A percentile compares a stretch with the other conserved stretches of the same genome.
Evolutionary conservation across 2,329 filamentous ascomycete genomes (phyloP).

Genomic region (Cercospora berteroae): DNA sequence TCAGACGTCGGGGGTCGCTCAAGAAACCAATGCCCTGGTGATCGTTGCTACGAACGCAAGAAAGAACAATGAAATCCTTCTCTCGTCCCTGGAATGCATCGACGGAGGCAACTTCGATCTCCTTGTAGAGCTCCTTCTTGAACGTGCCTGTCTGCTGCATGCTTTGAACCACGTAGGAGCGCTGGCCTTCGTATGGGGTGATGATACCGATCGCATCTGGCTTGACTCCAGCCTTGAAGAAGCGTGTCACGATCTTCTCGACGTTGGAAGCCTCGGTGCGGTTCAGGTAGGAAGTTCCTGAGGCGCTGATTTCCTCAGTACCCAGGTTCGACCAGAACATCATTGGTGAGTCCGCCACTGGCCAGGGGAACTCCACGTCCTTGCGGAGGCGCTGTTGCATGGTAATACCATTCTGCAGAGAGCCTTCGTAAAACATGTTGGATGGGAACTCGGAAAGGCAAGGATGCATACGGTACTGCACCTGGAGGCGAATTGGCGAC

Average conservation of each 20-base stretch:
- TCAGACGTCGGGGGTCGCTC: constrained; percentile 94
- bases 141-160: constrained; percentile 98
- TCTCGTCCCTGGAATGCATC: constrained; percentile 98
- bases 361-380: constrained; percentile 98
- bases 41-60: constrained; percentile 96
- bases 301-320: constrained; percentile 96
- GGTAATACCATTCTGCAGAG: constrained; percentile 92
- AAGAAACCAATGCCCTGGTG: constrained; percentile 99
- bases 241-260: constrained; percentile 96
- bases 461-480: constrained; percentile 98
- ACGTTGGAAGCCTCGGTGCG: constrained; percentile 96
- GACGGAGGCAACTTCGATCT: constrained; percentile 96
- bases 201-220: constrained; percentile 94
- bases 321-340: constrained; percentile 99
- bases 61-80: constrained; percentile 98
- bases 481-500: constrained; percentile 87
- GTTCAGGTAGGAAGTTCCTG: constrained; percentile 96
- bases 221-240: constrained; percentile 98
- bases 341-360: constrained; percentile 90
- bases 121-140: constrained; percentile 98
- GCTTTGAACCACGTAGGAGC: constrained; percentile 97
- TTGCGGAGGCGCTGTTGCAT: constrained; percentile 82
- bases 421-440: constrained; percentile 99
- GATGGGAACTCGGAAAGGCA: constrained; percentile 96
- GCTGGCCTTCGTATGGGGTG: constrained; percentile 96